These are phyloP conservation scores for Priceomyces castillae DNA, from an alignment of 805 yeast species.

Conservation along the genomic window DNA sequence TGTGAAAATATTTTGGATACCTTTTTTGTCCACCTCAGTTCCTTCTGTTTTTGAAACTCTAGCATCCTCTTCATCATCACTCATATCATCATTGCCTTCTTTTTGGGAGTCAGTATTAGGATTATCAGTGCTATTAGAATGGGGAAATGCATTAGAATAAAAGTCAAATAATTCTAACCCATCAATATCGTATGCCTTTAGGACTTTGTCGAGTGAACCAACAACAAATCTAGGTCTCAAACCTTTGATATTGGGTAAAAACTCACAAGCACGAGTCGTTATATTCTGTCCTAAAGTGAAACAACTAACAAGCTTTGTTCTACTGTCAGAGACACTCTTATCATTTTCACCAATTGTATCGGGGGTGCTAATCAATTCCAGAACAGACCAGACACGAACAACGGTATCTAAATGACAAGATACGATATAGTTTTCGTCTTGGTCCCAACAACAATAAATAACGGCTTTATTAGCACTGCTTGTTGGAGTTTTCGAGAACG, in stretches of 20 bases:
- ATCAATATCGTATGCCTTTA: conserved; percentile 37
- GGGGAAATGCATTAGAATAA: conserved; percentile 32
- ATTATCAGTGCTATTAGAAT: conserved; percentile 17
- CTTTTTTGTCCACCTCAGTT: conserved; percentile 6
- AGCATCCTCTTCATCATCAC: neutral
- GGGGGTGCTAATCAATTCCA: conserved; percentile 20
- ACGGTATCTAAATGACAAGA: conserved; percentile 71
- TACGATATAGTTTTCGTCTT: conserved; percentile 61
- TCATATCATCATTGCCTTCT: conserved; percentile 5
- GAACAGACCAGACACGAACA: conserved; percentile 67
- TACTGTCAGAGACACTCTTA: neutral
- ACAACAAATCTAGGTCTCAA: conserved; percentile 51
- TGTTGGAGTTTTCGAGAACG: conserved; percentile 23
- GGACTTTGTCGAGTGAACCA: conserved; percentile 73
- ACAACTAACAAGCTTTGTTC: conserved; percentile 26
- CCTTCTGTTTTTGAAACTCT: conserved; percentile 3
- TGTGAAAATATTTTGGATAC: conserved; percentile 27
- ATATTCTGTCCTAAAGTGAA: conserved; percentile 40
- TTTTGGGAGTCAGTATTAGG: conserved; percentile 14
- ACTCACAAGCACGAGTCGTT: conserved; percentile 55
- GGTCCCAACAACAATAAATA: conserved; percentile 72
- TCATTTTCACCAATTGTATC: conserved; percentile 12
- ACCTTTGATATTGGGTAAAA: conserved; percentile 46
- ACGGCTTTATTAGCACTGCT: conserved; percentile 40
- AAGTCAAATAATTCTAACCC: conserved; percentile 44